Conservation (phyloP, 306 rosid species). For the Castanea sativa region DNA sequence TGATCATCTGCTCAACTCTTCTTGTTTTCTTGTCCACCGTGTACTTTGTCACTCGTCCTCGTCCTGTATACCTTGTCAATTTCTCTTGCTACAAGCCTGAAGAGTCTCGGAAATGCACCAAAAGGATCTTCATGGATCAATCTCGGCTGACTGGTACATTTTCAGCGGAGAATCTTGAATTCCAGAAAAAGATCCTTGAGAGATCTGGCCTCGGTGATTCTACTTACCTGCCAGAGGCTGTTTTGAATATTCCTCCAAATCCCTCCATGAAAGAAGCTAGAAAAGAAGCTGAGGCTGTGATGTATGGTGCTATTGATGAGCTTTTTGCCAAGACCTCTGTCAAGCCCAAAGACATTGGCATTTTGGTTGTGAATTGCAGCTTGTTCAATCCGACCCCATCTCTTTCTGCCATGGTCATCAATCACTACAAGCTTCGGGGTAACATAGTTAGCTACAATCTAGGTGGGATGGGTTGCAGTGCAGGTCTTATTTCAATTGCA, state of each 20-base stretch:
- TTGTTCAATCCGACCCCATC: constrained; percentile 90
- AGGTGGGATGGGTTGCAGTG: constrained; percentile 98
- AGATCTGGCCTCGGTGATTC: constrained; percentile 86
- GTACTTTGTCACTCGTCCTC: constrained; percentile 76
- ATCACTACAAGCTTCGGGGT: constrained; percentile 89
- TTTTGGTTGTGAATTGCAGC: constrained; percentile 85
- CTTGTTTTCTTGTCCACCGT: constrained; percentile 78
- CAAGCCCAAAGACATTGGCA: constrained; percentile 83
- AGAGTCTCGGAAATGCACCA: constrained; percentile 65
- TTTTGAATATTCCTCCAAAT: constrained; percentile 85
- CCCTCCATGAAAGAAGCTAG: constrained; percentile 92
- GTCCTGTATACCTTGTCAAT: constrained; percentile 71
- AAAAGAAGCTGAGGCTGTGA: constrained; percentile 81
- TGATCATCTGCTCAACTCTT: constrained; percentile 66
- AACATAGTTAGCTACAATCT: constrained; percentile 71
- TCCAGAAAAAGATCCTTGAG: constrained; percentile 85
- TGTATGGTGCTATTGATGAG: constrained; percentile 89
- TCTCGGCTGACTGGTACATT: constrained; percentile 61
- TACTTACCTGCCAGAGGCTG: constrained; percentile 87
- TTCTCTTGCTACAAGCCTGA: constrained; percentile 92
- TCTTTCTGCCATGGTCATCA: constrained; percentile 84
- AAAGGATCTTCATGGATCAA: constrained; percentile 72
- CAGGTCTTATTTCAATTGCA: constrained; percentile 81
- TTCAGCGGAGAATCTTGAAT: constrained; percentile 59
- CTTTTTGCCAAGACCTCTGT: constrained; percentile 66